Evolutionary conservation across 345 rosid species (phyloP).

Genomic region (Fremontodendron californicum): DNA sequence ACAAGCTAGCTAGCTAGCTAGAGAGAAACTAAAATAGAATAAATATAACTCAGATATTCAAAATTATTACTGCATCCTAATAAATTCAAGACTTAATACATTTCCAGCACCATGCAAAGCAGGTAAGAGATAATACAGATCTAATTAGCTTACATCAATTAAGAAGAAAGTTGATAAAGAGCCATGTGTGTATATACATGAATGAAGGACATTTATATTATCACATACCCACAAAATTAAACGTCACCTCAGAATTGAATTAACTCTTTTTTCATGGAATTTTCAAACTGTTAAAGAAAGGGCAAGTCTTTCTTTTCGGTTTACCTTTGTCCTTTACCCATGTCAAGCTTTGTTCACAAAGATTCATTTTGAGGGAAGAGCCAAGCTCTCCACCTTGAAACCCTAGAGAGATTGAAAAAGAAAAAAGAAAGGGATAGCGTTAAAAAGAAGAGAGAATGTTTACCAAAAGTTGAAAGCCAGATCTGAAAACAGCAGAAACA

Average conservation of each 20-base stretch:
- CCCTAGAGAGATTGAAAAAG: conserved; percentile 22
- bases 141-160: background rate
- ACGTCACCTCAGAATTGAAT: background rate
- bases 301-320: background rate
- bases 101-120: conserved; percentile 2
- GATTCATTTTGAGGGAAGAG: conserved; percentile 2
- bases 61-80: background rate
- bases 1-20: background rate
- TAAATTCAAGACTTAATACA: conserved; percentile 8
- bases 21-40: background rate
- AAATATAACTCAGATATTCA: background rate
- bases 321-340: background rate
- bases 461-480: conserved; percentile 29
- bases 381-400: conserved; percentile 17
- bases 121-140: background rate
- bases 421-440: background rate
- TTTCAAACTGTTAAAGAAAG: conserved; percentile 16
- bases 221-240: background rate
- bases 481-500: conserved; percentile 39
- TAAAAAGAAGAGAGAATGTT: conserved; percentile 5
- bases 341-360: background rate
- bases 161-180: background rate
- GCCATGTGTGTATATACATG: background rate
- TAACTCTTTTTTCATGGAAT: background rate
- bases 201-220: background rate